Percentiles rank a stretch among this genome's conserved stretches.
phyloP scores from a whole-genome alignment of 768 basidiomycete genomes.

The Polyporus arcularius region DNA sequence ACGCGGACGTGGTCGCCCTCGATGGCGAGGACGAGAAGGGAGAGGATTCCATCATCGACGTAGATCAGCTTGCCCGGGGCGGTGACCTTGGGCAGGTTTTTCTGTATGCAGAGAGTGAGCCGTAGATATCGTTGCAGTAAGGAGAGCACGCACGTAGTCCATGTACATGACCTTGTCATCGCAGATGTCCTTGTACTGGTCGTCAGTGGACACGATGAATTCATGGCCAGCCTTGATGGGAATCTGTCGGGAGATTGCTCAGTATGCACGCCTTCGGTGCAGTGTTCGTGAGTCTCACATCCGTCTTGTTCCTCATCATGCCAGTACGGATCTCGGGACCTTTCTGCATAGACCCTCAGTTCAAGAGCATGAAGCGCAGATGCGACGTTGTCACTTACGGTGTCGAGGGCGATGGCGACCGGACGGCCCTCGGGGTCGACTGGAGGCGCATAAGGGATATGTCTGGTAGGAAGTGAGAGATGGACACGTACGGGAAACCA shows the following conservation, averaged over 20 bases:
- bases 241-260: conserved; percentile 46
- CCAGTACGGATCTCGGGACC: conserved; percentile 99
- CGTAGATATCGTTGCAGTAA: conserved; percentile 3
- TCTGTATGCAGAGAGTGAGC: conserved; percentile 40
- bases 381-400: conserved; percentile 52
- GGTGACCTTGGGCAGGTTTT: conserved; percentile 93
- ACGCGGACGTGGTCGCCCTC: conserved; percentile 82
- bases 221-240: conserved; percentile 90
- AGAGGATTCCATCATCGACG: conserved; percentile 95
- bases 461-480: neutral
- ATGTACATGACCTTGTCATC: conserved; percentile 87
- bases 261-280: neutral
- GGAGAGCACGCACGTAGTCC: conserved; percentile 75
- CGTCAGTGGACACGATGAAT: conserved; percentile 86
- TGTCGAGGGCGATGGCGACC: conserved; percentile 96
- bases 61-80: conserved; percentile 97
- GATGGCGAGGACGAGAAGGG: conserved; percentile 88
- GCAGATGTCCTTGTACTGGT: conserved; percentile 74
- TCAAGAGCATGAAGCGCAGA: neutral
- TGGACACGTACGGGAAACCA: conserved; percentile 64
- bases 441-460: conserved; percentile 25
- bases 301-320: conserved; percentile 80
- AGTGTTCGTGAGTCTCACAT: conserved; percentile 55
- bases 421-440: conserved; percentile 81
- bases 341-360: conserved; percentile 59